Percentiles rank a stretch among this genome's conserved stretches.
Evolutionary conservation across 257 asterid genomes (phyloP).

Genomic region (Solanum infundibuliforme): DNA sequence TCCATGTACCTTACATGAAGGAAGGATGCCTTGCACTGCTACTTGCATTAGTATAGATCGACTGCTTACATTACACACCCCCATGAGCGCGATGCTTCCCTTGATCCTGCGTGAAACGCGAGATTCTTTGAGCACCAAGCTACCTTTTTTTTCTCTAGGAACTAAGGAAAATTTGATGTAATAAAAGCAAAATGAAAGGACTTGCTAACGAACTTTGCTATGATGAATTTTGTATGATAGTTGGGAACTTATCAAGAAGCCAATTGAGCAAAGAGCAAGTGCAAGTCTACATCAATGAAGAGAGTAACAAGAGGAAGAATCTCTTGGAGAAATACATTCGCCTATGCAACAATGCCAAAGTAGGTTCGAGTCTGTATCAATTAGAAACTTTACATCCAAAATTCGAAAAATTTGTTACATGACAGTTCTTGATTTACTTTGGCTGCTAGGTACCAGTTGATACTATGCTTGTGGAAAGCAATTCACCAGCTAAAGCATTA

Average conservation of each 20-base stretch:
- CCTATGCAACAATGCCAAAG: slow-evolving; percentile 59
- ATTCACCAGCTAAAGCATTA: slow-evolving; percentile 52
- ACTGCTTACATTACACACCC: neutral
- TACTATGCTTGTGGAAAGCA: slow-evolving; percentile 80
- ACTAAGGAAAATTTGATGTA: neutral
- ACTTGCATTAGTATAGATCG: no score
- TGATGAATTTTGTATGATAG: slow-evolving; percentile 15
- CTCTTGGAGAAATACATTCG: slow-evolving; percentile 48
- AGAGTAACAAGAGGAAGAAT: slow-evolving; percentile 47
- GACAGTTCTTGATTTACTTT: neutral
- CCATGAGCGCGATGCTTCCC: neutral
- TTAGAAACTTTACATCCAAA: neutral
- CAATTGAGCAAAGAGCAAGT: slow-evolving; percentile 58
- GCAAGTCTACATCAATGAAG: slow-evolving; percentile 53
- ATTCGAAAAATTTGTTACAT: neutral
- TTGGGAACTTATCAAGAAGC: slow-evolving; percentile 68
- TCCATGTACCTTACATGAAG: neutral
- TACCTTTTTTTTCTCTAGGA: neutral
- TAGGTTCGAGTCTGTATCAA: neutral
- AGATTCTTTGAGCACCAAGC: neutral
- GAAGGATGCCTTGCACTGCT: neutral
- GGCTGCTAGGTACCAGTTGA: slow-evolving; percentile 50
- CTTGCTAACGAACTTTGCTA: neutral
- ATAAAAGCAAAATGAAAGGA: neutral
- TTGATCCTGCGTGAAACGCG: neutral